These are phyloP conservation scores for Cladosporium colombiae DNA, from an alignment of 2,329 filamentous ascomycete genomes.

Conservation along the genomic window DNA sequence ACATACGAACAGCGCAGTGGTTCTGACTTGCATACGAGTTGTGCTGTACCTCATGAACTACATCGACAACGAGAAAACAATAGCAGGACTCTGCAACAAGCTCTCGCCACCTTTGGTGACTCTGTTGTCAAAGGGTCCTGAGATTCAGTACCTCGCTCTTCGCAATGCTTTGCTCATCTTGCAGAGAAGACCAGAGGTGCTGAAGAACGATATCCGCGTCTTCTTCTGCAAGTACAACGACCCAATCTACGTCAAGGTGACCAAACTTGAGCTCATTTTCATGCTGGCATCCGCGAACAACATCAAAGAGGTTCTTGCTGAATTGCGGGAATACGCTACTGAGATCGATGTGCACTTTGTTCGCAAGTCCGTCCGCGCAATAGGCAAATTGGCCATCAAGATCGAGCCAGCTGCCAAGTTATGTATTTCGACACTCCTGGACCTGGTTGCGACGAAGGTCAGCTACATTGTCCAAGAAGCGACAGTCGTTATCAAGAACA, in stretches of 20 bases:
- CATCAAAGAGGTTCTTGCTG: slow-evolving; percentile 91
- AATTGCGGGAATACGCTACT: slow-evolving; percentile 91
- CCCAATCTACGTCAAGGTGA: slow-evolving; percentile 98
- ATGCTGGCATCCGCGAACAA: slow-evolving; percentile 97
- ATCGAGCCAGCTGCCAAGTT: slow-evolving; percentile 89
- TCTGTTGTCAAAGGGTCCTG: slow-evolving; percentile 89
- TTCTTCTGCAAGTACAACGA: slow-evolving; percentile 99
- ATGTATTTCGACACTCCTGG: slow-evolving; percentile 90
- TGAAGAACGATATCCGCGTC: slow-evolving; percentile 94
- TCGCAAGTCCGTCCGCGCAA: slow-evolving; percentile 93
- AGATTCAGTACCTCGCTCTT: slow-evolving; percentile 96
- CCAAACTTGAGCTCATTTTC: slow-evolving; percentile 96
- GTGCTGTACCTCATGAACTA: slow-evolving; percentile 99
- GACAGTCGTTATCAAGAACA: slow-evolving; percentile 97
- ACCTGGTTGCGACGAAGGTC: slow-evolving; percentile 95
- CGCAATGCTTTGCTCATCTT: slow-evolving; percentile 92
- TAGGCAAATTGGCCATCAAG: slow-evolving; percentile 97
- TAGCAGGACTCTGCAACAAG: slow-evolving; percentile 84
- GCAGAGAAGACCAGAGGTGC: slow-evolving; percentile 86
- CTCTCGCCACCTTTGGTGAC: slow-evolving; percentile 94
- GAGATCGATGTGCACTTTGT: slow-evolving; percentile 99
- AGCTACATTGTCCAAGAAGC: slow-evolving; percentile 99
- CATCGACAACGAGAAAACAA: slow-evolving; percentile 86
- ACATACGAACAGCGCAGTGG: slow-evolving; percentile 94
- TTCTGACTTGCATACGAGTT: slow-evolving; percentile 92